A percentile compares a stretch with the other conserved stretches of the same genome.
These are phyloP conservation scores for Saposhnikovia divaricata DNA, from an alignment of 129 eudicot genomes.

Conservation along the genomic window DNA sequence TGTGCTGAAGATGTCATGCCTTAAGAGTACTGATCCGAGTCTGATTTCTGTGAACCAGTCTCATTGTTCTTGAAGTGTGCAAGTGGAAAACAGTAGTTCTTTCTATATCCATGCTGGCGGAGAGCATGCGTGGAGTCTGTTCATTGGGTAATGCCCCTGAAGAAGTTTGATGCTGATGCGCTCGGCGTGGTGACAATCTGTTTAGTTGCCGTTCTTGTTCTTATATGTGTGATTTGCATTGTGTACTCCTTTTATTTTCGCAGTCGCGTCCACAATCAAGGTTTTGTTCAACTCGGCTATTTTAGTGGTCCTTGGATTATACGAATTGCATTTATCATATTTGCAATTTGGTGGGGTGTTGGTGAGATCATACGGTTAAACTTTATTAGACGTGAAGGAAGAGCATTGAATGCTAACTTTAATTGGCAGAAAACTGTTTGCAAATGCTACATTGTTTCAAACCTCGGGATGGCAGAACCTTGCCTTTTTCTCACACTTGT, in stretches of 20 bases:
- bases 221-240: slow-evolving; percentile 66
- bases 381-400: slow-evolving; percentile 58
- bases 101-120: slow-evolving; percentile 1
- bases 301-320: slow-evolving; percentile 92
- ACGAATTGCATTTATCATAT: slow-evolving; percentile 50
- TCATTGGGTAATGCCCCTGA: slow-evolving; percentile 10
- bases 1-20: neutral
- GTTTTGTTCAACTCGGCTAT: slow-evolving; percentile 48
- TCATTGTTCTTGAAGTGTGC: neutral
- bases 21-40: neutral
- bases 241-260: slow-evolving; percentile 71
- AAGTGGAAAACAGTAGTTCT: neutral
- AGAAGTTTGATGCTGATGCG: slow-evolving; percentile 88
- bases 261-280: slow-evolving; percentile 49
- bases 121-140: slow-evolving; percentile 3
- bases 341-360: slow-evolving; percentile 77
- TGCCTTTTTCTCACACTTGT: slow-evolving; percentile 63
- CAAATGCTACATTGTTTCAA: slow-evolving; percentile 86
- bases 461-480: slow-evolving; percentile 94
- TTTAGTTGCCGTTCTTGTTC: slow-evolving; percentile 53
- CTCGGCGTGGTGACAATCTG: slow-evolving; percentile 95
- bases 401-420: slow-evolving; percentile 32
- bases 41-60: neutral
- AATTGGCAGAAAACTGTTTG: slow-evolving; percentile 78
- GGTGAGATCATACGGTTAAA: slow-evolving; percentile 71